Conservation (phyloP, 345 rosid genomes). For the Eucalyptus urophylla region DNA sequence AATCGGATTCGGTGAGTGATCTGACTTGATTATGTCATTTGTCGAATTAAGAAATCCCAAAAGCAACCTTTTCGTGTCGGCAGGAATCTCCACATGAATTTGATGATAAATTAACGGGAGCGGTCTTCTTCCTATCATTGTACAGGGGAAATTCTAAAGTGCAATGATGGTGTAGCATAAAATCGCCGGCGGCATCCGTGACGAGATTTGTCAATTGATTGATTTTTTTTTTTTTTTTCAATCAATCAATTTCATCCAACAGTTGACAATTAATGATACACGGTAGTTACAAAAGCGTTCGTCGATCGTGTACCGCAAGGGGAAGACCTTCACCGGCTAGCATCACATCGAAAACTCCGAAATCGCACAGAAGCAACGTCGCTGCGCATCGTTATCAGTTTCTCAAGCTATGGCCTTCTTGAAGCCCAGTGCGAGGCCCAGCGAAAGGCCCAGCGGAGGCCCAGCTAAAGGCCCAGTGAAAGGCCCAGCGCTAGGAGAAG, state of each 20-base stretch:
- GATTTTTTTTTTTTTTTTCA: background rate
- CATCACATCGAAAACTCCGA: background rate
- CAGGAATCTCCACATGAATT: background rate
- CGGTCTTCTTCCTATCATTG: background rate
- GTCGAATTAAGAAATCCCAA: background rate
- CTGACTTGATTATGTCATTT: background rate
- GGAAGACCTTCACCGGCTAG: background rate
- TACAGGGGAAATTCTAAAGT: background rate
- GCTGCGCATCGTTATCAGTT: background rate
- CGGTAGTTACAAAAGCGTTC: background rate
- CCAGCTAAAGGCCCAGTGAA: rapidly evolving
- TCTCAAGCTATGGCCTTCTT: background rate
- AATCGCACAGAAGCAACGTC: background rate
- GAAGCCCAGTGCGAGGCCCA: background rate
- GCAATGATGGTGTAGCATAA: background rate
- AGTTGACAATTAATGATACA: background rate
- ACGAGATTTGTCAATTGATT: background rate
- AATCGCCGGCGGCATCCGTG: background rate
- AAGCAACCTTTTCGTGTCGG: background rate
- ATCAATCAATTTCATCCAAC: background rate
- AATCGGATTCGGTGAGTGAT: background rate
- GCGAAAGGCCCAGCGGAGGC: background rate
- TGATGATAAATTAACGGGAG: background rate
- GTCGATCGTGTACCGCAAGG: background rate
- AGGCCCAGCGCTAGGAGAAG: background rate